phyloP scores from a whole-genome alignment of 2,329 filamentous ascomycete species.

The Aspergillus floridensis region DNA sequence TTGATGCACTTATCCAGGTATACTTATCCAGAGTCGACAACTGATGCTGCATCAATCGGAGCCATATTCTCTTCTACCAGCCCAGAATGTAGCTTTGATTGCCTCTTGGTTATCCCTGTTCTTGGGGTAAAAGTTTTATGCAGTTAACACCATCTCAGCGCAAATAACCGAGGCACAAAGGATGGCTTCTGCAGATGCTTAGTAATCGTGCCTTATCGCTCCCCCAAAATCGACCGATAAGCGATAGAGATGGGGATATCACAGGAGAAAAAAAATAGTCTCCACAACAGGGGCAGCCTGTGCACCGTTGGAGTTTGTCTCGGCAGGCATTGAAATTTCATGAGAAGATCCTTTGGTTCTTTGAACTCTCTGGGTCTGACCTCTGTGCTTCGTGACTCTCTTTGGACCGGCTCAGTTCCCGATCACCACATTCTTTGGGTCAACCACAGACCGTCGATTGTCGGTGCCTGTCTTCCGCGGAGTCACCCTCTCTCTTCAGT shows the following conservation, averaged over 20 bases:
- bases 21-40: too few species aligned
- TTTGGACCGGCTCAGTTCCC: neutral
- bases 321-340: neutral
- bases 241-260: neutral
- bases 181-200: neutral
- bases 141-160: too few species aligned
- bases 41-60: too few species aligned
- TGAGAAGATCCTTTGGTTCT: neutral
- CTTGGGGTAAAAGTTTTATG: too few species aligned
- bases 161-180: neutral
- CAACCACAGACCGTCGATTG: constrained; percentile 15
- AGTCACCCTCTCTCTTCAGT: constrained; percentile 4
- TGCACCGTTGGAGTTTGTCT: neutral
- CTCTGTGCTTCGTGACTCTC: constrained; percentile 6
- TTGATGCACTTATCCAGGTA: too few species aligned
- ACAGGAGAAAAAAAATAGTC: neutral
- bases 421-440: constrained; percentile 8
- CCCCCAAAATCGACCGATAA: neutral
- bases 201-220: neutral
- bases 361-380: neutral
- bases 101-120: too few species aligned
- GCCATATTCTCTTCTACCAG: too few species aligned
- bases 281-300: neutral
- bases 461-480: constrained; percentile 12
- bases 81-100: too few species aligned